Evolutionary conservation across 225 moss, liverwort and hornwort genomes (phyloP).

Genomic region (Ulota crispa): DNA sequence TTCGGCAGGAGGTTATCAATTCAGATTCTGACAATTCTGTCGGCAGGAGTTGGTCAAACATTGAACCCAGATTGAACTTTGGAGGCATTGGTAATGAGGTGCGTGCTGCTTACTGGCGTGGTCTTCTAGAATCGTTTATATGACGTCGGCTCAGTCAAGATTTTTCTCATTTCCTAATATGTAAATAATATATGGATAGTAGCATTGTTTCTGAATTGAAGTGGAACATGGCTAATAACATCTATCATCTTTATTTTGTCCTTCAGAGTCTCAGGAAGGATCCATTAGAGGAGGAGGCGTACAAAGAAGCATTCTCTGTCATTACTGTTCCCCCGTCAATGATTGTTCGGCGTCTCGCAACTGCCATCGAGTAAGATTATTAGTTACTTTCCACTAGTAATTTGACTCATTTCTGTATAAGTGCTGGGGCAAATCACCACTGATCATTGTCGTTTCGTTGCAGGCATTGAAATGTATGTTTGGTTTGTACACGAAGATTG

Average conservation of each 20-base stretch:
- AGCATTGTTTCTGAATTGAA: background rate
- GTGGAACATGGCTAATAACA: background rate
- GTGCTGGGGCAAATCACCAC: background rate
- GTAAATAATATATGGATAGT: background rate
- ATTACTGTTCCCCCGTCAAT: constrained; percentile 82
- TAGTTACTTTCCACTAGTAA: background rate
- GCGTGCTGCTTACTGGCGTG: constrained; percentile 6
- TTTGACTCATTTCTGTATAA: background rate
- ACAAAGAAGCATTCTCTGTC: constrained; percentile 85
- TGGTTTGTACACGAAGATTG: background rate
- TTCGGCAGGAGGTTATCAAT: constrained; percentile 71
- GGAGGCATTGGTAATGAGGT: constrained; percentile 70
- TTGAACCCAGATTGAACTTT: constrained; percentile 45
- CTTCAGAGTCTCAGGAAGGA: constrained; percentile 85
- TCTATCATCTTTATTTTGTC: background rate
- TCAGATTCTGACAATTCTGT: constrained; percentile 57
- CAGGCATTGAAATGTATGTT: background rate
- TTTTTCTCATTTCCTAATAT: constrained; percentile 1
- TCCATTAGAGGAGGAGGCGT: constrained; percentile 85
- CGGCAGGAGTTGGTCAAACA: constrained; percentile 47
- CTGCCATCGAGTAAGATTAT: constrained; percentile 70
- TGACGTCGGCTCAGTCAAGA: background rate
- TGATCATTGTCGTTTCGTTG: background rate
- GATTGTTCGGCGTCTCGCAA: constrained; percentile 77
- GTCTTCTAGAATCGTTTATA: background rate